Evolutionary conservation across 768 basidiomycete genomes (phyloP), one percentile per base, ranked within the genome.

Genomic region (Amanita pseudoporphyria): DNA sequence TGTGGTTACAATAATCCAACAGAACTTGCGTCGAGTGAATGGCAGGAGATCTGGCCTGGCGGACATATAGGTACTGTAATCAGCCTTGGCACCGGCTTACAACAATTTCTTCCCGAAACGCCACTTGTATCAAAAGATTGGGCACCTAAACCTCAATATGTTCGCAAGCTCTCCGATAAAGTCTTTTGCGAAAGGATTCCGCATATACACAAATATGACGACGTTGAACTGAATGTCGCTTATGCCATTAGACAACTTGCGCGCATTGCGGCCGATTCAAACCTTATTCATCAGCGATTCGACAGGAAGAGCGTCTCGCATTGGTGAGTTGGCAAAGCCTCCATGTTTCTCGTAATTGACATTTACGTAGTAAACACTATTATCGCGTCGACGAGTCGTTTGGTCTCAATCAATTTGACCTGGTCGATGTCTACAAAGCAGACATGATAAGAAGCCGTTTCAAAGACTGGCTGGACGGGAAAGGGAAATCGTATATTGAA

Each of bases 71-170:
- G 52, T 4, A 22, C 51, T 9, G 31, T 62, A 10, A 39, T 57
- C 32, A 57, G 53, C 38, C 28, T 60, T 12, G 60, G 60, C 12
- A 56, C 59, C 5, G 46, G 49, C 4, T 52, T 59, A 14, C 37
- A 33, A 6, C 44, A 26, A 19, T 45, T 49, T 21, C 53, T 48
- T 19, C 38, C 47, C 1, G 19, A 40, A 19, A n/a, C 30, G 22
- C 38, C 9, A 28, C 45, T 10, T 40, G 54, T 7, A 48, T 32
- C 49, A 35, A 52, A 19, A 18, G 41, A 18, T 10, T 51, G 49
- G 49, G 9, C 6, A 9, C 40, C 40, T 12, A 24, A 19, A 40
- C 49, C 40, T 3, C 30, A 10, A 6, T 41, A 35, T 37, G 38
- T 40, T 5, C 37, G 18, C 16, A 18, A 18, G 7, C 5, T 48